Base-by-base conservation (phyloP, 306 rosid genomes). In the Bauhinia variegata region DNA sequence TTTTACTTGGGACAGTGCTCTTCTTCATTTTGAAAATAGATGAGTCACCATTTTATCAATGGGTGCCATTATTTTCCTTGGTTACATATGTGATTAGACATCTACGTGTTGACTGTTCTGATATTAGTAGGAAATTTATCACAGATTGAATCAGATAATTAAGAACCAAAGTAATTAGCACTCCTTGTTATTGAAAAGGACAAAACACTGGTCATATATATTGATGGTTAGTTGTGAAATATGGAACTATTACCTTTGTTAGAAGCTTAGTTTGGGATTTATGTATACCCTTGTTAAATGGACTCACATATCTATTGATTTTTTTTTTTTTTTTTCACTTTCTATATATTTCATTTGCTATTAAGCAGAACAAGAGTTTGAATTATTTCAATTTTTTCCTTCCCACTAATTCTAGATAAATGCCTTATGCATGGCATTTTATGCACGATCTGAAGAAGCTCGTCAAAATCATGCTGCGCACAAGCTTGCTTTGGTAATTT, bases 371-470 rank as follows among this genome's bases (percentile, higher is more conserved):
- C 23, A 41, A 51, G 50, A 68, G 65, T 44, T 54, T 85, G 71
- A 75, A 52, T 58, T 60, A 48, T 7, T 81, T 62, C 17, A 16
- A 70, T 62, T 13, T 15, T 44, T 67, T 58, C 7, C 18, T 52
- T 53, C 44, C 69, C 64, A 51, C 65, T 41, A 75, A 72, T 83
- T 81, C 57, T 80, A 95, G 97, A 95, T 95, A 65, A 86, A 90
- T 83, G 96, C 96, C 70, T 83, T 95, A 80, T 79, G 95, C 82
- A 89, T 80, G 88, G 96, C 96, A 66, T 90, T 95, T 75, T 90
- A 91, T 87, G 97, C 97, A 66, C 86, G 95, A 61, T 88, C 97
- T 44, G 95, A 88, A 75, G 99, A 95, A 86, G 92, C 96, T 73
- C 96, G 92, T 39, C 88, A 82, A 47, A 88, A 82, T 83, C 87